Evolutionary conservation across 2,329 filamentous ascomycete genomes (phyloP), one percentile per base, ranked within the genome.

Genomic region (Cladosporium sp.): DNA sequence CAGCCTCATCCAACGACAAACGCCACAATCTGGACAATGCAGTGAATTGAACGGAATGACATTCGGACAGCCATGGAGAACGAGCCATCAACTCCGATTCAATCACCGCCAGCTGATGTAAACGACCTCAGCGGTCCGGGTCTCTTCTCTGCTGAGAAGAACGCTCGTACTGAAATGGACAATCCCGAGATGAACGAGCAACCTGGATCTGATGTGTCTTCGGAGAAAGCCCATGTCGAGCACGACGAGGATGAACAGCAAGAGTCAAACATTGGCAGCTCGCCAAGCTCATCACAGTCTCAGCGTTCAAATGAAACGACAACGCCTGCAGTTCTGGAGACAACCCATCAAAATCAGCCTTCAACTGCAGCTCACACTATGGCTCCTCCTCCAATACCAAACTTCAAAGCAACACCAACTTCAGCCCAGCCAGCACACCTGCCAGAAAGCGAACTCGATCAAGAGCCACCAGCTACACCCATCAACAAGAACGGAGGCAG

Each of bases 341-440:
- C 30, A n/a, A n/a, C n/a, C 15, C 32, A 17, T 36, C 22, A 27
- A 27, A 27, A 7, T 19, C 30, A 37, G 36, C 29, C 20, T 8
- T 12, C 19, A 3, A 24, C 19, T 13, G n/a, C 43, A 17, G 22
- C 38, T 22, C 38, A 18, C 5, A 17, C 20, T 13, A 48, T 48
- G 45, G 24, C 11, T 34, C 45, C 45, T 13, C 45, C 45, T 34
- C 19, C 45, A 4, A 40, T n/a, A 17, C 45, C 45, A 7, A 24
- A 41, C 37, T 48, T 48, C 27, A 48, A 41, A 13, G 37, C 45
- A 17, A 20, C 45, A 3, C 36, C 45, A 19, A 48, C 37, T 8
- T 48, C 37, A 24, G 37, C 45, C 11, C 45, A 48, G 18, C 45
- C 45, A 20, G 7, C 11, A 3, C 37, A 34, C 7, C 3, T 17